Evolutionary conservation across 2,329 filamentous ascomycete species (phyloP).

Genomic region (Aschersonia sp.): DNA sequence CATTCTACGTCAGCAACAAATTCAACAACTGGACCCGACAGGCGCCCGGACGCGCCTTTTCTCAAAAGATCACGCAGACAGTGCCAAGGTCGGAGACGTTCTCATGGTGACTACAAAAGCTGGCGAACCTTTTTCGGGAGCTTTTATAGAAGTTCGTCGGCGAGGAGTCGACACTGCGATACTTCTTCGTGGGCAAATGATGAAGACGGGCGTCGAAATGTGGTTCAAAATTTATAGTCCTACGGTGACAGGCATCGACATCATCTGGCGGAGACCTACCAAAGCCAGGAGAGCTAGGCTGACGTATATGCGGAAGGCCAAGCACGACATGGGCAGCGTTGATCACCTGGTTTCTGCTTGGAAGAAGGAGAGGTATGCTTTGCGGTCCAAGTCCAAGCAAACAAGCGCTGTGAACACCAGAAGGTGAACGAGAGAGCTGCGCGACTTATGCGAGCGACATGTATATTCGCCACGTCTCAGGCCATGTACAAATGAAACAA

Average conservation of each 20-base stretch:
- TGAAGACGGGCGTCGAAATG: slow-evolving; percentile 85
- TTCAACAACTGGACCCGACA: slow-evolving; percentile 66
- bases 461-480: slow-evolving; percentile 3
- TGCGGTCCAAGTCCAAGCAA: slow-evolving; percentile 19
- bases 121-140: slow-evolving; percentile 80
- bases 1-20: slow-evolving; percentile 52
- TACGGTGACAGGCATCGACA: slow-evolving; percentile 78
- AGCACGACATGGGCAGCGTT: slow-evolving; percentile 77
- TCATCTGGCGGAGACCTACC: slow-evolving; percentile 77
- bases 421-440: slow-evolving; percentile 6
- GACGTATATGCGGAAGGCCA: slow-evolving; percentile 80
- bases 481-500: not conserved
- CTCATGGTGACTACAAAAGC: slow-evolving; percentile 71
- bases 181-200: slow-evolving; percentile 72
- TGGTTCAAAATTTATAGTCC: slow-evolving; percentile 94
- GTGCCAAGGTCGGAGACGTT: slow-evolving; percentile 76
- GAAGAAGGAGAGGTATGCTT: slow-evolving; percentile 29
- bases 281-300: slow-evolving; percentile 74
- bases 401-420: slow-evolving; percentile 10
- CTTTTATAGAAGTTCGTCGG: slow-evolving; percentile 74
- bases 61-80: slow-evolving; percentile 60
- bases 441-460: not conserved
- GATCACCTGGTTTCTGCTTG: slow-evolving; percentile 55
- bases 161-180: slow-evolving; percentile 84
- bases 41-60: slow-evolving; percentile 75